These are phyloP conservation scores for Schwanniomyces etchellsii DNA, from an alignment of 1,139 yeast genomes.

Conservation along the genomic window DNA sequence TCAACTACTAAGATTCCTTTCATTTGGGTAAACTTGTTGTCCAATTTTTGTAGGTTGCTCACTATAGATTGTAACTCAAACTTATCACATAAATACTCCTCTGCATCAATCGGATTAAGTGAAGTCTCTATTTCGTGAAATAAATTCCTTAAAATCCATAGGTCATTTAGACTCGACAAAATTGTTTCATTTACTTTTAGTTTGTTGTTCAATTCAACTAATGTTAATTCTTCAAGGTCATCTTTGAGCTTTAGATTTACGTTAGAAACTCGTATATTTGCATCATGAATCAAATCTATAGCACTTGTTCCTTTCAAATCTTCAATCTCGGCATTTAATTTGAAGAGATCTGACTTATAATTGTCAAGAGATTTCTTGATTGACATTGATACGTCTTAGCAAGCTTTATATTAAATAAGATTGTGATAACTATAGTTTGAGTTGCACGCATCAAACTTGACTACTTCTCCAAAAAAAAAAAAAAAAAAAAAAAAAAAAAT, in stretches of 20 bases:
- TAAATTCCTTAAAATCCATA: conserved; percentile 18
- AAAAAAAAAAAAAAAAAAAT: too few relatives aligned
- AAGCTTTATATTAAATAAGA: too few relatives aligned
- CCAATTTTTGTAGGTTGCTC: conserved; percentile 14
- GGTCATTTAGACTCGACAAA: conserved; percentile 14
- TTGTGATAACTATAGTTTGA: too few relatives aligned
- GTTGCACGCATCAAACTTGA: too few relatives aligned
- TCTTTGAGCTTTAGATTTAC: conserved; percentile 3
- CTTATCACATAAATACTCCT: conserved; percentile 6
- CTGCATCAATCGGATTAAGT: conserved; percentile 8
- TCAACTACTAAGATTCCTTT: conserved; percentile 12
- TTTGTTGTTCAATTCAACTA: conserved; percentile 17
- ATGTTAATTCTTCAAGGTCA: conserved; percentile 7
- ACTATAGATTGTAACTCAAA: conserved; percentile 14
- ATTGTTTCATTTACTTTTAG: conserved; percentile 10
- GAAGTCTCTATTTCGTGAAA: conserved; percentile 16
- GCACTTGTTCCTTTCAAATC: conserved; percentile 8
- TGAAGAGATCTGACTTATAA: conserved; percentile 5
- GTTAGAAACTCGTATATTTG: conserved; percentile 5
- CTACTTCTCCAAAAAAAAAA: too few relatives aligned
- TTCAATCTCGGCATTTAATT: conserved; percentile 2
- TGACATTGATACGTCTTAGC: too few relatives aligned
- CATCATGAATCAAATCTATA: conserved; percentile 14
- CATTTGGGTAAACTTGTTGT: conserved; percentile 11
- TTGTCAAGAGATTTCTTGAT: conserved; percentile 4